Conservation (phyloP, 148 eudicot genomes). For the Rhododendron ovatum region DNA sequence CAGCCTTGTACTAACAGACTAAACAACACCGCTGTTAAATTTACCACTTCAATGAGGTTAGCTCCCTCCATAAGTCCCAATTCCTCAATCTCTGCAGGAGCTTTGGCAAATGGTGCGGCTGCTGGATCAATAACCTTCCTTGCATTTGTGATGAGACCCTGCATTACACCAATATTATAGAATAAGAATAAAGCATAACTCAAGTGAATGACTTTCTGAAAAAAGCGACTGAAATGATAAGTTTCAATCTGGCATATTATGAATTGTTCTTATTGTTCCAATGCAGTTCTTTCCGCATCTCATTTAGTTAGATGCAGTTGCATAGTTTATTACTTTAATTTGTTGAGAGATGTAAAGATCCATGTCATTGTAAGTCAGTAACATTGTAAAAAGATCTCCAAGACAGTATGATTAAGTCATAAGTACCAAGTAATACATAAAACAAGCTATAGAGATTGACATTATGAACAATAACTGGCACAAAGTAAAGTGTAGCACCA, state of each 20-base stretch:
- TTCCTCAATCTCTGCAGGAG: constrained; percentile 41
- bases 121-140: constrained; percentile 76
- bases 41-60: constrained; percentile 86
- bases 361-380: not conserved
- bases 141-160: constrained; percentile 86
- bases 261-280: not conserved
- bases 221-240: not conserved
- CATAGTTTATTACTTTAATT: not conserved
- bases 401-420: not conserved
- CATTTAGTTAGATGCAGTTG: not conserved
- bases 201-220: not conserved
- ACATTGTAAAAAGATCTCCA: not conserved
- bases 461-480: not conserved
- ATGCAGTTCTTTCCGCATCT: not conserved
- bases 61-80: constrained; percentile 87
- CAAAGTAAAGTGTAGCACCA: constrained; percentile 11
- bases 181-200: constrained; percentile 3
- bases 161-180: constrained; percentile 12
- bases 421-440: not conserved
- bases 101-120: constrained; percentile 80
- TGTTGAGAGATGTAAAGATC: not conserved
- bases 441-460: not conserved
- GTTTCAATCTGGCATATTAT: not conserved
- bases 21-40: not conserved
- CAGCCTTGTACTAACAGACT: not conserved